Percentiles rank a stretch among this genome's conserved stretches.
Conservation (phyloP, 2,329 filamentous ascomycete species). For the Fusarium sp. region DNA sequence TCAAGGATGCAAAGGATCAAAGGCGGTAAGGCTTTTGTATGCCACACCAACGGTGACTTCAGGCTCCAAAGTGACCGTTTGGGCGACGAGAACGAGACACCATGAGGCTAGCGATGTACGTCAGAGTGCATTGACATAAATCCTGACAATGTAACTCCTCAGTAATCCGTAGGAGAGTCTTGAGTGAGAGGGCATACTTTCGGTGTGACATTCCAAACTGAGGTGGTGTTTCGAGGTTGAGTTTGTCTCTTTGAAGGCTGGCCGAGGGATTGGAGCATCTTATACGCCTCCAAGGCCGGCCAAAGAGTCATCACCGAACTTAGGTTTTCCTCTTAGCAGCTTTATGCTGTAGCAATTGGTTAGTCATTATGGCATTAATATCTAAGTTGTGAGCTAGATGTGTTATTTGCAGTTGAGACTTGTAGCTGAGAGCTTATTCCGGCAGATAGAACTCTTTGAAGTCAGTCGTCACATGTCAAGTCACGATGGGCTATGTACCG, state of each 20-base stretch:
- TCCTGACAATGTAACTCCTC: background rate
- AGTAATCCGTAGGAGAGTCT: background rate
- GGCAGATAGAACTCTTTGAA: background rate
- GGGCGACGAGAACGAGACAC: constrained; percentile 8
- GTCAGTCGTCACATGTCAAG: constrained; percentile 39
- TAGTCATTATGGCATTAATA: no score
- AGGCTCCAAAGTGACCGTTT: constrained; percentile 22
- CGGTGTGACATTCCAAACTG: background rate
- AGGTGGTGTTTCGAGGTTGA: background rate
- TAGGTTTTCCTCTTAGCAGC: no score
- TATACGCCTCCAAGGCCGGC: no score
- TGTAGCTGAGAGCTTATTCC: no score
- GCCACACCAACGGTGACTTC: constrained; percentile 4
- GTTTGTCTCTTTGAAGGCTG: background rate
- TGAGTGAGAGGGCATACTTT: background rate
- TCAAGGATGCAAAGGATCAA: background rate
- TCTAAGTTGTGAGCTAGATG: no score
- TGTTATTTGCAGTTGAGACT: no score
- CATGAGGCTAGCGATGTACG: background rate
- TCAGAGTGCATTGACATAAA: constrained; percentile 17
- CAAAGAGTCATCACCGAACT: no score
- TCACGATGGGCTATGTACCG: constrained; percentile 12
- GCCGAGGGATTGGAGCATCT: no score
- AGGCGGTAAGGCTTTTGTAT: background rate
- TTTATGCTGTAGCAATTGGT: no score